Conservation (phyloP, 768 basidiomycete species). For the Lactarius indigo region DNA sequence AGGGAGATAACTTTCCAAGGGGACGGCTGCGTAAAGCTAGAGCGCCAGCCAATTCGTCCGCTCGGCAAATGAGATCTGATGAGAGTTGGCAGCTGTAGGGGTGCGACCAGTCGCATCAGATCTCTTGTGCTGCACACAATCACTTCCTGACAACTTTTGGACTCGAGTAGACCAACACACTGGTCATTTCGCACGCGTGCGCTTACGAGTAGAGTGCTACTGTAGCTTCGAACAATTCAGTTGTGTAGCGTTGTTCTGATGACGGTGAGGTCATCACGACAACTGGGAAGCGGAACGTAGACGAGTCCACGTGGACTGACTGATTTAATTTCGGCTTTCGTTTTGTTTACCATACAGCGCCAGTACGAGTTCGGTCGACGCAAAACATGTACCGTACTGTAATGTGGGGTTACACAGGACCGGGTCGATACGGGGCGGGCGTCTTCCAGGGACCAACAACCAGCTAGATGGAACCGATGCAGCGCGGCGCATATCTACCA, state of each 20-base stretch:
- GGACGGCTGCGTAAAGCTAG: neutral
- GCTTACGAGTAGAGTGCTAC: neutral
- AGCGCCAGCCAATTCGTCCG: neutral
- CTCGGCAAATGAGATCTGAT: neutral
- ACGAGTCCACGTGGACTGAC: neutral
- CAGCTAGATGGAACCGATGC: neutral
- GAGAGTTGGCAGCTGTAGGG: neutral
- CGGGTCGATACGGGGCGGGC: neutral
- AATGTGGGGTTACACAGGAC: neutral
- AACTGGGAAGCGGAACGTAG: neutral
- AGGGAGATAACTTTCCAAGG: neutral
- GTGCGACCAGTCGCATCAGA: neutral
- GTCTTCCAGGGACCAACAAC: neutral
- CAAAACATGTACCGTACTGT: neutral
- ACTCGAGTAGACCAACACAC: neutral
- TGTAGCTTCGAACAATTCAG: neutral
- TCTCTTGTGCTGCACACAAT: neutral
- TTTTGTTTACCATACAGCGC: neutral
- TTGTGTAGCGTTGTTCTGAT: neutral
- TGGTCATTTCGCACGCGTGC: neutral
- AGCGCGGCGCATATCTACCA: neutral
- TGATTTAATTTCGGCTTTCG: neutral
- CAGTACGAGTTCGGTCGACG: neutral
- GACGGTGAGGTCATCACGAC: neutral
- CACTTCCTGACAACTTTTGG: neutral